These are phyloP conservation scores for Juglanconis sp. DNA, from an alignment of 2,329 filamentous ascomycete genomes.

Conservation along the genomic window DNA sequence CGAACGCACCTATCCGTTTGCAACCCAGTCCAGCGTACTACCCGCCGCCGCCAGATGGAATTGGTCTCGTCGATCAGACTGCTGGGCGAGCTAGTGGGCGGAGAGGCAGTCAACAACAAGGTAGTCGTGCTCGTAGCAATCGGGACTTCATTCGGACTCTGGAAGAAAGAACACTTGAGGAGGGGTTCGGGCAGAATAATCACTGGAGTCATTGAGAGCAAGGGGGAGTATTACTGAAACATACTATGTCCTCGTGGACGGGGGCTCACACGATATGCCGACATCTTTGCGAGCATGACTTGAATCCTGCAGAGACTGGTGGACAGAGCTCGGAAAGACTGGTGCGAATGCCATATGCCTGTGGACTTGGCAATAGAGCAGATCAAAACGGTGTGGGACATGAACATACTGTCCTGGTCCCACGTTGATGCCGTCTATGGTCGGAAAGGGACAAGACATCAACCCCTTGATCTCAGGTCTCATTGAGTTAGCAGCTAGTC, in stretches of 20 bases:
- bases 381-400: too few relatives aligned
- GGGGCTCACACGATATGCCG: background rate
- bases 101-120: slow-evolving; percentile 70
- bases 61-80: slow-evolving; percentile 61
- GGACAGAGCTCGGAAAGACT: too few relatives aligned
- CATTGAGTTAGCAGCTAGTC: background rate
- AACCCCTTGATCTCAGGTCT: too few relatives aligned
- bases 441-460: too few relatives aligned
- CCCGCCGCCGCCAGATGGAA: slow-evolving; percentile 83
- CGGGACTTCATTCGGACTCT: slow-evolving; percentile 92
- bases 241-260: background rate
- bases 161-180: slow-evolving; percentile 90
- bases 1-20: slow-evolving; percentile 86
- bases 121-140: slow-evolving; percentile 49
- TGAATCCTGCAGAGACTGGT: too few relatives aligned
- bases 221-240: background rate
- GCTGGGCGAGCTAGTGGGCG: slow-evolving; percentile 56
- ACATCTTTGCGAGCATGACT: background rate
- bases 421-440: too few relatives aligned
- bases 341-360: too few relatives aligned
- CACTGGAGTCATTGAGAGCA: slow-evolving; percentile 17
- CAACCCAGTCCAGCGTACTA: slow-evolving; percentile 98
- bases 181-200: slow-evolving; percentile 59
- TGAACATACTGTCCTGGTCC: too few relatives aligned
- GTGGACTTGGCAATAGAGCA: too few relatives aligned